Percentiles rank a stretch among this genome's conserved stretches.
Evolutionary conservation across 768 basidiomycete genomes (phyloP).

Genomic region (Hericium erinaceus): DNA sequence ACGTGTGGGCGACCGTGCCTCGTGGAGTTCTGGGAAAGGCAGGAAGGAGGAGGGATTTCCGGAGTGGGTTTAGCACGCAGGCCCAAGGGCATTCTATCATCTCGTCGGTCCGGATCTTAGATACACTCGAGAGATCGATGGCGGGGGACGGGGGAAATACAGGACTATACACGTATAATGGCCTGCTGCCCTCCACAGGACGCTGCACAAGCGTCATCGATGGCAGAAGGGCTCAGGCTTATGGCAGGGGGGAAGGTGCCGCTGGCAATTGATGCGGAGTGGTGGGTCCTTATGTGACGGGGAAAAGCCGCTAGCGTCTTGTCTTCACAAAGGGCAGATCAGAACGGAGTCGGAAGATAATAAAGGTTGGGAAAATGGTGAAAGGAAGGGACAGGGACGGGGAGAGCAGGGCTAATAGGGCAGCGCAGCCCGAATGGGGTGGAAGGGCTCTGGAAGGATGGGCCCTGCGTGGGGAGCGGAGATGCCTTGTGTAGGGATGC

Average conservation of each 20-base stretch:
- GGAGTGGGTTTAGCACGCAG: background rate
- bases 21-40: background rate
- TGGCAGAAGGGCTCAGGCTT: background rate
- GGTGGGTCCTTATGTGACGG: no score
- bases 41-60: background rate
- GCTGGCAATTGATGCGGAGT: no score
- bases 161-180: background rate
- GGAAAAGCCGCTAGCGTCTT: no score
- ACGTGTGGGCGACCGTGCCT: conserved; percentile 14
- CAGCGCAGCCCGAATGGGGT: background rate
- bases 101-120: conserved; percentile 3
- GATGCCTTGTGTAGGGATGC: background rate
- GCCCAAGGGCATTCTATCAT: background rate
- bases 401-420: background rate
- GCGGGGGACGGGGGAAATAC: background rate
- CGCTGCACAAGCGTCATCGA: background rate
- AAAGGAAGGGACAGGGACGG: background rate
- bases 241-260: no score
- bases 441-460: background rate
- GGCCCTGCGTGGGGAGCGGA: background rate
- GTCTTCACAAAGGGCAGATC: no score
- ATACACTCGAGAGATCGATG: conserved; percentile 1
- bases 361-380: no score
- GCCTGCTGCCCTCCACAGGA: background rate
- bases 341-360: no score